phyloP scores from a whole-genome alignment of 164 flowering plant genomes.

The Vitis cinerea region DNA sequence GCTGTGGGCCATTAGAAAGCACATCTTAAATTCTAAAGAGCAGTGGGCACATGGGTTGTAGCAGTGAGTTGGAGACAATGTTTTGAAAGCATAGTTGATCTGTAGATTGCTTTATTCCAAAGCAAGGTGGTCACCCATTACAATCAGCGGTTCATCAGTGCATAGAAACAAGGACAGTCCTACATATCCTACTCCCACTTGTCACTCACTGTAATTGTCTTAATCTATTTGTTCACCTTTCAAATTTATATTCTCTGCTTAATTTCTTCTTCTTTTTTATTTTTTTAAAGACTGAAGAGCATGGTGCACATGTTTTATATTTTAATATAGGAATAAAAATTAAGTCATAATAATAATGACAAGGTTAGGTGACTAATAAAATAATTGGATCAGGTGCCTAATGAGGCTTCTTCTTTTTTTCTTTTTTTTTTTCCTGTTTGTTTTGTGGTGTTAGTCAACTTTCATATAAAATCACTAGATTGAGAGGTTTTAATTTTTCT shows the following conservation, averaged over 20 bases:
- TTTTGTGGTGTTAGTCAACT: too few relatives aligned
- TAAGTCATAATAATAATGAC: too few relatives aligned
- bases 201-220: not conserved
- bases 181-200: not conserved
- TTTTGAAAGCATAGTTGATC: not conserved
- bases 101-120: not conserved
- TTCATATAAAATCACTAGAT: too few relatives aligned
- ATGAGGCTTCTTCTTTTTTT: too few relatives aligned
- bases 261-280: not conserved
- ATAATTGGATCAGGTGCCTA: too few relatives aligned
- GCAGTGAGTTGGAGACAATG: conserved; percentile 15
- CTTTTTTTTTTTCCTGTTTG: too few relatives aligned
- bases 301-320: not conserved
- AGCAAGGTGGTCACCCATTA: not conserved
- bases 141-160: too few relatives aligned
- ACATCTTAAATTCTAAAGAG: conserved; percentile 3
- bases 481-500: too few relatives aligned
- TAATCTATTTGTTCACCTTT: not conserved
- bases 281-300: not conserved
- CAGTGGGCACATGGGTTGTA: conserved; percentile 19
- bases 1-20: not conserved
- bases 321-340: too few relatives aligned
- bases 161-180: not conserved
- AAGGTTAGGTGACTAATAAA: too few relatives aligned
- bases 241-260: not conserved